phyloP scores from a whole-genome alignment of 208 protist species.

The Acanthamoeba culbertsoni region DNA sequence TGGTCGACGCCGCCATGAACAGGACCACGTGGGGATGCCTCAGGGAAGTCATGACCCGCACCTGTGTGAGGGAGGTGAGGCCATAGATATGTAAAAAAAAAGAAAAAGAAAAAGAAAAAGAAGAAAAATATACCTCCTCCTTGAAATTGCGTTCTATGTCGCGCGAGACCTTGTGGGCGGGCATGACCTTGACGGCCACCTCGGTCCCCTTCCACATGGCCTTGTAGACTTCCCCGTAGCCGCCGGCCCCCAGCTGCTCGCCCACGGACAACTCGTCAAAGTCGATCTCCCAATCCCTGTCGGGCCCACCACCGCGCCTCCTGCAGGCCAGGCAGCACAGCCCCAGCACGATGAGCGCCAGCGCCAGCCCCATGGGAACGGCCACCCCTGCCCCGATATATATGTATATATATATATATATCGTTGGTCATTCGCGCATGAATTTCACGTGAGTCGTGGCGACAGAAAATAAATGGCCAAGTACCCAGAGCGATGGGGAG shows the following conservation, averaged over 20 bases:
- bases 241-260: conserved; percentile 2
- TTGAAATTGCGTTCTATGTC: conserved; percentile 10
- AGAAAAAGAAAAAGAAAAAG: not conserved
- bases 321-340: not conserved
- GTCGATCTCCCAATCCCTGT: conserved; percentile 47
- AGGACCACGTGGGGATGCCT: conserved; percentile 36
- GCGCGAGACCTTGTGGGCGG: not conserved
- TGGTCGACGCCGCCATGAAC: conserved; percentile 27
- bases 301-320: not conserved
- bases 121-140: not conserved
- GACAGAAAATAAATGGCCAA: not conserved
- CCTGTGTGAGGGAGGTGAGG: not conserved
- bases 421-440: too few relatives aligned
- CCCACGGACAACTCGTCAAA: conserved; percentile 2
- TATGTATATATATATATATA: not conserved
- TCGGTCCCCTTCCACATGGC: conserved; percentile 56
- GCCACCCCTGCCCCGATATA: not conserved
- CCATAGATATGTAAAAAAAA: not conserved
- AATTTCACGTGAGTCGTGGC: not conserved
- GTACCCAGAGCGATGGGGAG: not conserved
- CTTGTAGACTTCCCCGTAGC: conserved; percentile 16
- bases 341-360: not conserved
- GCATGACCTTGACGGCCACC: conserved; percentile 56
- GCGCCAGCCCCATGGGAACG: not conserved
- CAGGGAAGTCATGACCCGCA: conserved; percentile 14